These are phyloP conservation scores for Articulospora tetracladia DNA, from an alignment of 495 filamentous ascomycete species.

Conservation along the genomic window DNA sequence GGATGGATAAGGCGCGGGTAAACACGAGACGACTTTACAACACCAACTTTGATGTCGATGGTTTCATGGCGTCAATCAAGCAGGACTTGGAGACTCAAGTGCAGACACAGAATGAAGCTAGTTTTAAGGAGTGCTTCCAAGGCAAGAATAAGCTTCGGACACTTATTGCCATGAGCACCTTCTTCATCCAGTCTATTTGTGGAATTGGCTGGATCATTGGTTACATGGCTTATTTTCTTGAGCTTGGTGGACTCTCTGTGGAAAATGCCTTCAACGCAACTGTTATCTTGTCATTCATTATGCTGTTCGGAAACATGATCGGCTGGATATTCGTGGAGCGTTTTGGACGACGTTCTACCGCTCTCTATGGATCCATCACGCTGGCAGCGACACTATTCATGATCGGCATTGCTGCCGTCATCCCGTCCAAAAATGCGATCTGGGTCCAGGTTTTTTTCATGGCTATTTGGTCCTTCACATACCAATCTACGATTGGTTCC, in stretches of 20 bases:
- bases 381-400: constrained; percentile 8
- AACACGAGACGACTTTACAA: constrained; percentile 8
- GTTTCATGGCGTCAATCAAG: constrained; percentile 9
- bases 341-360: constrained; percentile 14
- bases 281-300: constrained; percentile 10
- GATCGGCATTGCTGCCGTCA: constrained; percentile 12
- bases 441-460: constrained; percentile 18
- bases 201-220: constrained; percentile 17
- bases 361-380: constrained; percentile 8
- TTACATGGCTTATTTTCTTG: constrained; percentile 17
- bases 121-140: constrained; percentile 6
- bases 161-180: constrained; percentile 12
- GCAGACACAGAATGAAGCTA: neutral
- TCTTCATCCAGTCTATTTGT: constrained; percentile 16
- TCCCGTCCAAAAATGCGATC: constrained; percentile 7
- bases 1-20: constrained; percentile 8
- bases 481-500: constrained; percentile 19
- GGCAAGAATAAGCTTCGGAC: constrained; percentile 9
- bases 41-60: constrained; percentile 8
- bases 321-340: constrained; percentile 15
- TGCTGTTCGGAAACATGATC: constrained; percentile 13
- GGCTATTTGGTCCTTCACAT: constrained; percentile 17
- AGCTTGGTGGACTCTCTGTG: constrained; percentile 6
- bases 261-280: constrained; percentile 5
- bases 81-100: neutral